Percentiles rank a stretch among this genome's conserved stretches.
Evolutionary conservation across 2,329 filamentous ascomycete species (phyloP).

Genomic region (Apiospora aurea): DNA sequence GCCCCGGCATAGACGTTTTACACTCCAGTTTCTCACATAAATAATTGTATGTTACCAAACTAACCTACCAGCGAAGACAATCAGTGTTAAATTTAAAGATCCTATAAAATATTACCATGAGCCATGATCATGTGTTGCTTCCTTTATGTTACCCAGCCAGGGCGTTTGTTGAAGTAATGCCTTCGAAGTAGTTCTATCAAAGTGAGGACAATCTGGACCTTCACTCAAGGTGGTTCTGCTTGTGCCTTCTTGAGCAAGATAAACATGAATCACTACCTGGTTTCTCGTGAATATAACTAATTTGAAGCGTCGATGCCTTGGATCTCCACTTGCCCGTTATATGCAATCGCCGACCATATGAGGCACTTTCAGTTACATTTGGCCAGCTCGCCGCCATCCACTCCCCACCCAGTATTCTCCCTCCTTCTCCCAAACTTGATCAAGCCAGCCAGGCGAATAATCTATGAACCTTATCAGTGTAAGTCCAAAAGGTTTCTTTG

Average conservation of each 20-base stretch:
- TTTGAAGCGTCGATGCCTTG: not conserved
- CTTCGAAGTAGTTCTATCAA: not conserved
- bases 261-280: not conserved
- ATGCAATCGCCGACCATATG: not conserved
- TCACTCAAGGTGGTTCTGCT: not conserved
- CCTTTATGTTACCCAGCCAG: not conserved
- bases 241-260: not conserved
- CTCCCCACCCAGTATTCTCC: not conserved
- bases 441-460: not conserved
- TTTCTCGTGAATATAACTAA: not conserved
- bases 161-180: not conserved
- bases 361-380: not conserved
- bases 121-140: not conserved
- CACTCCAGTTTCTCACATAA: no score
- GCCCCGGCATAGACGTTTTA: no score
- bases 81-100: no score
- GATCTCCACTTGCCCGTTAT: not conserved
- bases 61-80: no score
- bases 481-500: not conserved
- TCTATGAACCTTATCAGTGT: not conserved
- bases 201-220: not conserved
- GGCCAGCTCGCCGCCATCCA: not conserved
- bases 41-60: no score
- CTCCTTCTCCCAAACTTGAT: not conserved
- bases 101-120: not conserved